These are phyloP conservation scores for Scolecobasidium constrictum DNA, from an alignment of 2,329 filamentous ascomycete genomes.

Conservation along the genomic window DNA sequence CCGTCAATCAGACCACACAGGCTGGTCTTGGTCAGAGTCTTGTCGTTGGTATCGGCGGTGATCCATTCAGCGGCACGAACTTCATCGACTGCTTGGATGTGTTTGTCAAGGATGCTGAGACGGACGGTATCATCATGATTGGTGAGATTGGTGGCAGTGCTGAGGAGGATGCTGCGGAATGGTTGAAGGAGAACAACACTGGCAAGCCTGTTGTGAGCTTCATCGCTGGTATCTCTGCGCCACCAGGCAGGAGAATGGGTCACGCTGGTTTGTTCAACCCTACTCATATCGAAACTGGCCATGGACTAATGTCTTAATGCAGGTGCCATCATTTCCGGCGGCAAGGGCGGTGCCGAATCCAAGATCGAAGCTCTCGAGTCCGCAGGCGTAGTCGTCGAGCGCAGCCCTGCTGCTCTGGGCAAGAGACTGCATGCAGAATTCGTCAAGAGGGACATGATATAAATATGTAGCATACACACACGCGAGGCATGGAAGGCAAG, in stretches of 20 bases:
- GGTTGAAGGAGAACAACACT: constrained; percentile 84
- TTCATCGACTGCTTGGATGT: constrained; percentile 99
- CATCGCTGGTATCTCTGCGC: constrained; percentile 96
- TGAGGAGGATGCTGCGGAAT: constrained; percentile 96
- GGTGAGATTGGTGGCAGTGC: constrained; percentile 96
- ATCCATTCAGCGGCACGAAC: constrained; percentile 98
- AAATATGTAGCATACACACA: too few relatives aligned
- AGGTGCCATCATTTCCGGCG: constrained; percentile 86
- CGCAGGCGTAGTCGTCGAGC: constrained; percentile 92
- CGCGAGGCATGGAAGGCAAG: too few relatives aligned
- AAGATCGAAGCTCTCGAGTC: constrained; percentile 93
- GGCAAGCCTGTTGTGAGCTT: constrained; percentile 95
- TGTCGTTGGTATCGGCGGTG: constrained; percentile 94
- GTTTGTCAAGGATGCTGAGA: constrained; percentile 92
- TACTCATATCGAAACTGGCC: constrained; percentile 3
- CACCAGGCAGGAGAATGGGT: constrained; percentile 93
- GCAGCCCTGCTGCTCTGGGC: constrained; percentile 81
- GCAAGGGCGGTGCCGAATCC: constrained; percentile 94
- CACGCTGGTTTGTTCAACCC: constrained; percentile 71
- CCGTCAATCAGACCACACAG: constrained; percentile 98
- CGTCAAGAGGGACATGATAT: constrained; percentile 90
- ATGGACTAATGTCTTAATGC: neutral
- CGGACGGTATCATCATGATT: constrained; percentile 99
- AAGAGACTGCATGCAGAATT: constrained; percentile 94
- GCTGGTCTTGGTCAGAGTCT: constrained; percentile 94